These are phyloP conservation scores for Smallanthus sonchifolius DNA, from an alignment of 129 eudicot genomes.

Conservation along the genomic window DNA sequence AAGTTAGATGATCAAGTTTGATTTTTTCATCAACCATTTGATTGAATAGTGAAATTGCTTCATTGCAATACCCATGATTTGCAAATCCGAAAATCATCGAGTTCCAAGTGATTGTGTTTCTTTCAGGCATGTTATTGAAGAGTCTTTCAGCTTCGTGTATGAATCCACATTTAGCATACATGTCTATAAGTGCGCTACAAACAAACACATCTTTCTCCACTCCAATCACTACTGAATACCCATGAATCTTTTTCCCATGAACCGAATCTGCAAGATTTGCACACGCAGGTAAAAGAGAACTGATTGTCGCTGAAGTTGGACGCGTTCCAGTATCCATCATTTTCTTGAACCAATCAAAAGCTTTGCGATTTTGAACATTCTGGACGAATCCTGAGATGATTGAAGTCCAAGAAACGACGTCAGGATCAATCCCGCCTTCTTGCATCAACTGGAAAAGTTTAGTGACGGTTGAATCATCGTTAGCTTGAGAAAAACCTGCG, in stretches of 20 bases:
- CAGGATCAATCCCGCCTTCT: conserved; percentile 47
- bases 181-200: conserved; percentile 64
- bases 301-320: conserved; percentile 67
- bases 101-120: conserved; percentile 70
- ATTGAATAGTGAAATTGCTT: conserved; percentile 53
- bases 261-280: conserved; percentile 49
- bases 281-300: conserved; percentile 63
- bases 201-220: conserved; percentile 56
- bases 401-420: conserved; percentile 84
- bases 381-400: conserved; percentile 65
- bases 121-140: conserved; percentile 49
- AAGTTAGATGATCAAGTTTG: conserved; percentile 62
- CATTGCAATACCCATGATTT: conserved; percentile 59
- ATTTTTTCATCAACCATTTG: conserved; percentile 48
- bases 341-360: conserved; percentile 48
- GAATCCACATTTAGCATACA: conserved; percentile 81
- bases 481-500: conserved; percentile 65
- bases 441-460: conserved; percentile 44
- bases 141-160: conserved; percentile 53
- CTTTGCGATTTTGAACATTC: conserved; percentile 46
- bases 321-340: conserved; percentile 44
- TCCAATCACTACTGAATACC: conserved; percentile 49
- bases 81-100: conserved; percentile 84
- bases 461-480: conserved; percentile 44
- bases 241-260: conserved; percentile 73